Evolutionary conservation across 345 rosid genomes (phyloP).

Genomic region (Euphorbia tirucalli): DNA sequence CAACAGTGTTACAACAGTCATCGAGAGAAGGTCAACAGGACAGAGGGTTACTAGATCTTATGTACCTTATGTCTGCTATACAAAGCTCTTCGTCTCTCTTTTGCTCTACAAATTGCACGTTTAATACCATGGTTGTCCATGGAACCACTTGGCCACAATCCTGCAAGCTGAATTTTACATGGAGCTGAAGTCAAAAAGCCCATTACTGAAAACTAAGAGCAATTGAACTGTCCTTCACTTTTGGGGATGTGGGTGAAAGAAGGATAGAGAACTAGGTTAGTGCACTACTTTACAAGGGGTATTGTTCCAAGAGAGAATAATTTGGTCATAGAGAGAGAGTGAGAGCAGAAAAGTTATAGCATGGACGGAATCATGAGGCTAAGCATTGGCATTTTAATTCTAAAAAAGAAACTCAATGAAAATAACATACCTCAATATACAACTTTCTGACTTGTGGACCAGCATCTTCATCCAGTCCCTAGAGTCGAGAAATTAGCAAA

Average conservation of each 20-base stretch:
- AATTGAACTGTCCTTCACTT: background rate
- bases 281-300: background rate
- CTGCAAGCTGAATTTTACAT: slow-evolving; percentile 64
- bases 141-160: slow-evolving; percentile 73
- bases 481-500: slow-evolving; percentile 18
- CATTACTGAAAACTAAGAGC: slow-evolving; percentile 8
- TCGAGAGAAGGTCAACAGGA: background rate
- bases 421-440: slow-evolving; percentile 51
- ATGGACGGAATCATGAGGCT: background rate
- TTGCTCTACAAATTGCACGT: slow-evolving; percentile 79
- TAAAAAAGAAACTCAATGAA: slow-evolving; percentile 4
- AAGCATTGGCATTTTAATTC: background rate
- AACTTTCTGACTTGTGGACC: slow-evolving; percentile 87
- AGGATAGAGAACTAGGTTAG: background rate
- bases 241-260: background rate
- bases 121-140: slow-evolving; percentile 93
- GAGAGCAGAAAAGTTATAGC: background rate
- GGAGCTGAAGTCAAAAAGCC: slow-evolving; percentile 23
- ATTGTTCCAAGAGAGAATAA: background rate
- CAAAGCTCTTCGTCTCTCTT: slow-evolving; percentile 61
- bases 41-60: background rate
- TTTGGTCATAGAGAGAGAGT: background rate
- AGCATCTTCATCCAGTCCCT: slow-evolving; percentile 90
- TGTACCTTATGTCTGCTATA: slow-evolving; percentile 47
- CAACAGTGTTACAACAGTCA: background rate